A percentile compares a stretch with the other conserved stretches of the same genome.
These are phyloP conservation scores for Fragaria iinumae DNA, from an alignment of 306 rosid species.

Conservation along the genomic window DNA sequence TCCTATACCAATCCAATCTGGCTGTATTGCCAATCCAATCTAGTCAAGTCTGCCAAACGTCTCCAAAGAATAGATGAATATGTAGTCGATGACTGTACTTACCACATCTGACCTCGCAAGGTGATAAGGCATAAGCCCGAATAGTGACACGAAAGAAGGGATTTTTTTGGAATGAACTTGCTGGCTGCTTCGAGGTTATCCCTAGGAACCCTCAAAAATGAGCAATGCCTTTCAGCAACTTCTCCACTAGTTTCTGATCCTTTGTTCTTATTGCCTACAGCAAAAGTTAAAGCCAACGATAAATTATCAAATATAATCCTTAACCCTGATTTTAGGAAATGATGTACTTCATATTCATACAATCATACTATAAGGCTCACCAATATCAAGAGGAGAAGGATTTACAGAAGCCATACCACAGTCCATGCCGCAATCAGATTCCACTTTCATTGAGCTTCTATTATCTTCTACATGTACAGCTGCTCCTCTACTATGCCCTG, in stretches of 20 bases:
- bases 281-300: not conserved
- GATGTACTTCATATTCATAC: not conserved
- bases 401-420: not conserved
- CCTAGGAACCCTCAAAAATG: not conserved
- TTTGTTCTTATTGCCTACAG: not conserved
- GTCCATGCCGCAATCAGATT: not conserved
- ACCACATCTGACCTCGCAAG: not conserved
- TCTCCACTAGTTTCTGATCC: not conserved
- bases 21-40: too few species aligned
- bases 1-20: too few species aligned
- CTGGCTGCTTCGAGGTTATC: conserved; percentile 6
- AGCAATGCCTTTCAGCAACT: not conserved
- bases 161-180: not conserved
- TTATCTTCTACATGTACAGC: not conserved
- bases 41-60: too few species aligned
- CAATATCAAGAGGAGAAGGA: not conserved
- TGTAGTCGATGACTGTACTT: too few species aligned
- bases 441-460: not conserved
- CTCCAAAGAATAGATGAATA: too few species aligned
- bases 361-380: not conserved
- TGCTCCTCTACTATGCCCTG: not conserved
- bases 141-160: conserved; percentile 6
- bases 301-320: not conserved
- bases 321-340: not conserved
- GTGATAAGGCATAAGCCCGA: not conserved